phyloP scores from a whole-genome alignment of 2,329 filamentous ascomycete species.

The Trichoderma sp. region DNA sequence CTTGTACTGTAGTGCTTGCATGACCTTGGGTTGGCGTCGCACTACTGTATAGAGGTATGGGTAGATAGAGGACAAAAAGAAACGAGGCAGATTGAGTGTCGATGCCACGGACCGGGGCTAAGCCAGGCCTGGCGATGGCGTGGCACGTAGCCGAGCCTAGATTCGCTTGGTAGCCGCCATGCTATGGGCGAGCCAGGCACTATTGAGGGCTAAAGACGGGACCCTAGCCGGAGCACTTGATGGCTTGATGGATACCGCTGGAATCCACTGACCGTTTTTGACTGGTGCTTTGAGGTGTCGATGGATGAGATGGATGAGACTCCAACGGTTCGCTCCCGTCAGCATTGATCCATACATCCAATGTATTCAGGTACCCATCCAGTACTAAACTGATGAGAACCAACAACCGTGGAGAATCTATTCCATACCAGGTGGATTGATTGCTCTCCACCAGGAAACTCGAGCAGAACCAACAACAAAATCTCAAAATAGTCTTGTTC shows the following conservation, averaged over 20 bases:
- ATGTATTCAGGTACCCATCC: not conserved
- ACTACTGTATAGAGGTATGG: not conserved
- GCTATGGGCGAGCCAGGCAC: not conserved
- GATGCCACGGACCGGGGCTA: not conserved
- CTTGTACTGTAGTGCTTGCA: not conserved
- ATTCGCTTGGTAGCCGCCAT: not conserved
- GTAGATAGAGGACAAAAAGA: not conserved
- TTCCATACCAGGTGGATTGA: not conserved
- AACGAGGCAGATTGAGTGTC: conserved; percentile 6
- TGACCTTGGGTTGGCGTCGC: not conserved
- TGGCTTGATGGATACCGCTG: not conserved
- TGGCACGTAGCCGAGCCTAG: not conserved
- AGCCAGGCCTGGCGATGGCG: not conserved
- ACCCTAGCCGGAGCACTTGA: not conserved
- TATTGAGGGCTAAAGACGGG: not conserved
- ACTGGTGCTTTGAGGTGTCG: no score
- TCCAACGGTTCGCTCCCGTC: not conserved
- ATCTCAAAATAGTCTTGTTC: not conserved
- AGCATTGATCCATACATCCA: not conserved
- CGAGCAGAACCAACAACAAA: not conserved
- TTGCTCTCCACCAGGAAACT: not conserved
- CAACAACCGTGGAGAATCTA: no score
- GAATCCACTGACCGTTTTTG: not conserved
- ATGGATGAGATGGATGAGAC: not conserved
- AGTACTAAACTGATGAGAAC: no score